A percentile compares a stretch with the other conserved stretches of the same genome.
These are phyloP conservation scores for Pyrenochaeta sp. DNA, from an alignment of 2,329 filamentous ascomycete species.

Conservation along the genomic window DNA sequence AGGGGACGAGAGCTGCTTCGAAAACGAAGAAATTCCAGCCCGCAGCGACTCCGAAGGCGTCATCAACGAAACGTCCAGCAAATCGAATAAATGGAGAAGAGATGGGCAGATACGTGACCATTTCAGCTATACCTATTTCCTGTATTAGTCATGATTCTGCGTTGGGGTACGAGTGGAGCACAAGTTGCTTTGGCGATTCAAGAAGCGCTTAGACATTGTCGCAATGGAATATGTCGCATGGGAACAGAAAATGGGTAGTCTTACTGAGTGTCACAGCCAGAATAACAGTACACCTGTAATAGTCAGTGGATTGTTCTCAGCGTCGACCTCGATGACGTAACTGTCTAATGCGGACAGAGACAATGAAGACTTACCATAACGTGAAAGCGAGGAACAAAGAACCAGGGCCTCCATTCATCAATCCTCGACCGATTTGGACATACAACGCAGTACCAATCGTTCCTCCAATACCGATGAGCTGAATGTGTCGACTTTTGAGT, in stretches of 20 bases:
- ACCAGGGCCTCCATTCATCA: slow-evolving; percentile 58
- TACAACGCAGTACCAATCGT: slow-evolving; percentile 60
- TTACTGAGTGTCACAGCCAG: slow-evolving; percentile 53
- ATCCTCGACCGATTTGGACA: slow-evolving; percentile 56
- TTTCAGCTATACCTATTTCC: slow-evolving; percentile 68
- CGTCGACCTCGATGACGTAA: not conserved
- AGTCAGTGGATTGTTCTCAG: slow-evolving; percentile 7
- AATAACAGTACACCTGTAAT: slow-evolving; percentile 53
- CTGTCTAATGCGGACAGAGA: not conserved
- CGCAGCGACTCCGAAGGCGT: slow-evolving; percentile 75
- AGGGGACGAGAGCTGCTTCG: slow-evolving; percentile 72
- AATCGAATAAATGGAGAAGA: slow-evolving; percentile 82
- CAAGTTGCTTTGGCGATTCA: slow-evolving; percentile 18
- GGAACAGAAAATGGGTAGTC: slow-evolving; percentile 28
- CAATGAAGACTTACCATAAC: slow-evolving; percentile 48
- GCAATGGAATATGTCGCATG: slow-evolving; percentile 33
- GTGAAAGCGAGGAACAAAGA: slow-evolving; percentile 58
- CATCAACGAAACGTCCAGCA: slow-evolving; percentile 77
- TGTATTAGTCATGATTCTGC: slow-evolving; percentile 27
- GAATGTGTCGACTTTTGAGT: slow-evolving; percentile 57
- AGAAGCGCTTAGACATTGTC: slow-evolving; percentile 25
- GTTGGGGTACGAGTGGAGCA: slow-evolving; percentile 1
- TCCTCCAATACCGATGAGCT: slow-evolving; percentile 57
- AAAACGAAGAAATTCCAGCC: slow-evolving; percentile 81
- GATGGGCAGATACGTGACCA: slow-evolving; percentile 80